Evolutionary conservation across 768 basidiomycete species (phyloP).

Genomic region (Calocera viscosa): DNA sequence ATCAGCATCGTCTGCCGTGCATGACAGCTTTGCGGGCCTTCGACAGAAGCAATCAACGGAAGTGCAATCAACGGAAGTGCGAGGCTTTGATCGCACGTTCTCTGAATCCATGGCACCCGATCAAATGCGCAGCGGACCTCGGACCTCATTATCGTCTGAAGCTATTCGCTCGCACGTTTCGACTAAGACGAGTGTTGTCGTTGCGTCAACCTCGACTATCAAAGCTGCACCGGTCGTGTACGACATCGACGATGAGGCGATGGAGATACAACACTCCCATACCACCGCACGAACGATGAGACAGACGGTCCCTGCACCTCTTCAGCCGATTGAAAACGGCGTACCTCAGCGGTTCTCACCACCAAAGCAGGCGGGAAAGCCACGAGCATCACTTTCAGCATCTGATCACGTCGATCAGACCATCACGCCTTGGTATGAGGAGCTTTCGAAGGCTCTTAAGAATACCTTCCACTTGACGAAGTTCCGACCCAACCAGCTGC

Average conservation of each 20-base stretch:
- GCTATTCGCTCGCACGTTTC: neutral
- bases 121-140: neutral
- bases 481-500: constrained; percentile 77
- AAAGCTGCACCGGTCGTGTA: neutral
- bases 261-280: neutral
- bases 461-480: constrained; percentile 47
- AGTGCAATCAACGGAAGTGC: neutral
- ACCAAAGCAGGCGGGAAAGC: neutral
- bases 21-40: neutral
- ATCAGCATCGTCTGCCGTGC: neutral
- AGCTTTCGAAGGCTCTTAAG: constrained; percentile 44
- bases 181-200: neutral
- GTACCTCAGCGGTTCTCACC: neutral
- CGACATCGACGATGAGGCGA: neutral
- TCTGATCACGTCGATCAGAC: neutral
- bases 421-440: constrained; percentile 30
- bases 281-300: neutral
- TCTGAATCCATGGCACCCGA: neutral
- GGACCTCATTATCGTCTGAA: neutral
- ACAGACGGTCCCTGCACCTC: neutral
- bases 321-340: neutral
- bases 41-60: neutral
- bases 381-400: neutral
- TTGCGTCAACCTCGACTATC: neutral
- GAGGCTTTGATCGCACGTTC: neutral